A percentile compares a stretch with the other conserved stretches of the same genome.
phyloP scores from a whole-genome alignment of 2,329 filamentous ascomycete species.

The Talaromyces sp. region DNA sequence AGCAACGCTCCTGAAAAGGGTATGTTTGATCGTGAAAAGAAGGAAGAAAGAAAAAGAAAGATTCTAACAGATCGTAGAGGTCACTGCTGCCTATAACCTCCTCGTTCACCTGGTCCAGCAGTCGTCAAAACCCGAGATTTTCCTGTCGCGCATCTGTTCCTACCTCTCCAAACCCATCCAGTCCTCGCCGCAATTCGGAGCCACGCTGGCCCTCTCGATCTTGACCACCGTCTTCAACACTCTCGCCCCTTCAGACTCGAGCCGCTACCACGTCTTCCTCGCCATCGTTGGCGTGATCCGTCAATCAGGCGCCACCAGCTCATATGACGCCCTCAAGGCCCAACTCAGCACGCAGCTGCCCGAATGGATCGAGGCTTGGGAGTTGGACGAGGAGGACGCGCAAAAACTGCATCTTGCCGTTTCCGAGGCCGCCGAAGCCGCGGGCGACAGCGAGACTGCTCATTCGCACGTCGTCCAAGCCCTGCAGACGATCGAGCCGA shows the following conservation, averaged over 20 bases:
- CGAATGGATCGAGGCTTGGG: constrained; percentile 76
- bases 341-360: constrained; percentile 74
- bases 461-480: constrained; percentile 70
- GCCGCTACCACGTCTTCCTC: constrained; percentile 85
- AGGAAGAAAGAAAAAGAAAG: neutral
- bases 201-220: constrained; percentile 79
- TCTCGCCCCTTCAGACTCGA: constrained; percentile 66
- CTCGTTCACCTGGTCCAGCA: constrained; percentile 89
- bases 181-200: constrained; percentile 77
- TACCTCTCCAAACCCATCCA: constrained; percentile 84
- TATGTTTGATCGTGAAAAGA: constrained; percentile 21
- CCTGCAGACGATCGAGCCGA: constrained; percentile 65
- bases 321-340: constrained; percentile 77
- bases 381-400: constrained; percentile 71
- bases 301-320: constrained; percentile 58
- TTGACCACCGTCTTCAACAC: constrained; percentile 97
- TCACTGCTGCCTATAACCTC: constrained; percentile 93
- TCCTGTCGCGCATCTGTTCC: constrained; percentile 80
- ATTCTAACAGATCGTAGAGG: constrained; percentile 51
- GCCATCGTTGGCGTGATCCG: constrained; percentile 81
- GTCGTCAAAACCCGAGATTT: constrained; percentile 75
- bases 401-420: constrained; percentile 80
- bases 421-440: constrained; percentile 71
- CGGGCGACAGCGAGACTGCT: constrained; percentile 69
- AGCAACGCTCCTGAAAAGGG: constrained; percentile 86